A percentile compares a stretch with the other conserved stretches of the same genome.
Conservation (phyloP, 306 rosid species). For the Adenanthera pavonina region DNA sequence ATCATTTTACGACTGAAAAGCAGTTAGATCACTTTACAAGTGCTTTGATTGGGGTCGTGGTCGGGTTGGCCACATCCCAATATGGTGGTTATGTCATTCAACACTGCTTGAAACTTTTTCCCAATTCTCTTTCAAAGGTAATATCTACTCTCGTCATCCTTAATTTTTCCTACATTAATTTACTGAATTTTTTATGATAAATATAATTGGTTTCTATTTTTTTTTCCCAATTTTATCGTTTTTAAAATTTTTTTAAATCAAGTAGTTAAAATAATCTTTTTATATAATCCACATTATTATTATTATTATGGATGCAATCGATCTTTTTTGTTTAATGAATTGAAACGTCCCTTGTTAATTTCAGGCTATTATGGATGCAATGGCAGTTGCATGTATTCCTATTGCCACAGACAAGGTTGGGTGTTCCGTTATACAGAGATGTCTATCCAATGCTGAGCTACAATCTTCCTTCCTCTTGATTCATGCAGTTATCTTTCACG, state of each 20-base stretch:
- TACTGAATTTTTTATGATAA: no score
- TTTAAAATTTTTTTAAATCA: no score
- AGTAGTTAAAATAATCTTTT: no score
- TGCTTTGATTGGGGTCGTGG: slow-evolving; percentile 19
- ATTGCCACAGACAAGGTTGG: slow-evolving; percentile 48
- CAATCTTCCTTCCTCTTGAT: slow-evolving; percentile 7
- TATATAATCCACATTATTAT: no score
- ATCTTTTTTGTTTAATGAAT: background rate
- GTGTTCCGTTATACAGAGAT: slow-evolving; percentile 41
- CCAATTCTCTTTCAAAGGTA: slow-evolving; percentile 6
- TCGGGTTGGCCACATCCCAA: slow-evolving; percentile 27
- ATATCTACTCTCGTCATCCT: background rate
- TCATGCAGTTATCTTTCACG: background rate
- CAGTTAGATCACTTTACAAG: background rate
- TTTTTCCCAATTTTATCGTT: no score
- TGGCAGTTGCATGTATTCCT: slow-evolving; percentile 26
- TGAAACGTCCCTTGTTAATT: slow-evolving; percentile 15
- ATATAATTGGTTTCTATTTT: no score
- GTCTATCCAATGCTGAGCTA: background rate
- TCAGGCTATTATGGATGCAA: slow-evolving; percentile 42
- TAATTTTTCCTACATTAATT: no score
- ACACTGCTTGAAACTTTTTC: slow-evolving; percentile 33
- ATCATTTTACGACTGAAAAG: background rate
- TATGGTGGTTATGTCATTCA: slow-evolving; percentile 47
- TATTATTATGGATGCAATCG: no score